A percentile compares a stretch with the other conserved stretches of the same genome.
Evolutionary conservation across 2,329 filamentous ascomycete species (phyloP).

Genomic region (Sporothrix globosa): DNA sequence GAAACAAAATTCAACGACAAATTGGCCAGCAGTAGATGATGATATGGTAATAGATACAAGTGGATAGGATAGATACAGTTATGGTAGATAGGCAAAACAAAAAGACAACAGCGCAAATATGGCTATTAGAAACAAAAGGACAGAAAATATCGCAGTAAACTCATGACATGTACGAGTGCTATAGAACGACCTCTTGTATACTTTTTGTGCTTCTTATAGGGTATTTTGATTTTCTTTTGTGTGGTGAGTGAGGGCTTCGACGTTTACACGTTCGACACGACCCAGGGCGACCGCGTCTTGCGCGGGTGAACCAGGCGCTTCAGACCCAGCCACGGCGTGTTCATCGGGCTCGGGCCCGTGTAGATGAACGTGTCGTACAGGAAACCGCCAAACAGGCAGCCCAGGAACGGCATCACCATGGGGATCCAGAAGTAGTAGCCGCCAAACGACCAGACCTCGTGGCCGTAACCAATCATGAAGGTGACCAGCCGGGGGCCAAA

Average conservation of each 20-base stretch:
- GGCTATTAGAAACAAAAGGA: neutral
- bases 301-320: slow-evolving; percentile 51
- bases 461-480: slow-evolving; percentile 52
- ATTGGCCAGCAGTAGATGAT: neutral
- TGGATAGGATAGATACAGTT: neutral
- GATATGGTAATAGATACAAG: slow-evolving; percentile 1
- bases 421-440: slow-evolving; percentile 55
- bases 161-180: neutral
- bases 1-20: neutral
- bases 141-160: neutral
- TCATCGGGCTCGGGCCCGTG: slow-evolving; percentile 70
- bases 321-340: slow-evolving; percentile 68
- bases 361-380: slow-evolving; percentile 71
- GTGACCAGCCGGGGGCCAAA: slow-evolving; percentile 62
- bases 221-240: neutral
- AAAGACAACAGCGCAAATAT: neutral
- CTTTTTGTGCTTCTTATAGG: neutral
- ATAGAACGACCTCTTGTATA: neutral
- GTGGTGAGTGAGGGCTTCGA: neutral
- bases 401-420: slow-evolving; percentile 71
- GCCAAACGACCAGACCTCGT: slow-evolving; percentile 36
- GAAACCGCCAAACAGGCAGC: slow-evolving; percentile 65
- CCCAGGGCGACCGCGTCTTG: slow-evolving; percentile 42
- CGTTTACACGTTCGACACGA: slow-evolving; percentile 39
- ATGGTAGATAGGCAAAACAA: neutral